These are phyloP conservation scores for Cystofilobasidium macerans DNA, from an alignment of 768 basidiomycete species.

Conservation along the genomic window DNA sequence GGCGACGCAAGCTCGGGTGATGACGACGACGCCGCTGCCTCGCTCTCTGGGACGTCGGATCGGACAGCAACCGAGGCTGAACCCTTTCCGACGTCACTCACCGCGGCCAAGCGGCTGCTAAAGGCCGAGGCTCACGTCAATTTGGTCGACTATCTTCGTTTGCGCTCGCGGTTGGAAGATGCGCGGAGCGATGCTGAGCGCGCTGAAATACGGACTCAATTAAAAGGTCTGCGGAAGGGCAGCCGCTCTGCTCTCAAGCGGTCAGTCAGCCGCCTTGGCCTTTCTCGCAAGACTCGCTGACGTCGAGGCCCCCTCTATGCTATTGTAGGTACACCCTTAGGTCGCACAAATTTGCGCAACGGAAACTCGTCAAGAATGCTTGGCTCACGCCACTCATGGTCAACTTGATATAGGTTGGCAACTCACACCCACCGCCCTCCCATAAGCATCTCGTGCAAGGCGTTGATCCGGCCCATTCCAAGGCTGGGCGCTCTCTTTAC, in stretches of 20 bases:
- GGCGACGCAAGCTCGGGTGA: not conserved
- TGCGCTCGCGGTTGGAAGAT: not conserved
- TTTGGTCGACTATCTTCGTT: not conserved
- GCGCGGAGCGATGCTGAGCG: not conserved
- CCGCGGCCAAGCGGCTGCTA: not conserved
- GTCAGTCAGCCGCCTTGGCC: not conserved
- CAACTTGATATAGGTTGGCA: not conserved
- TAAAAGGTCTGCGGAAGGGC: not conserved
- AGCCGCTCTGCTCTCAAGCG: not conserved
- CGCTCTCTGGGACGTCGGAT: not conserved
- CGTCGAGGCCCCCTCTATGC: too few species aligned
- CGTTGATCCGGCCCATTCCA: too few species aligned
- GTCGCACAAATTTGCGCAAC: not conserved
- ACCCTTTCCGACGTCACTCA: not conserved
- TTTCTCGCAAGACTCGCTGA: not conserved
- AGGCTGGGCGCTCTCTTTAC: too few species aligned
- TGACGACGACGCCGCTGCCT: not conserved
- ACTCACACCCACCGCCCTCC: too few species aligned
- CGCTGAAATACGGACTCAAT: not conserved
- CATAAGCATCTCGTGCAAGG: too few species aligned
- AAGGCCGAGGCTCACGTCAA: not conserved
- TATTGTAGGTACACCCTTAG: not conserved
- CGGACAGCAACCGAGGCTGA: not conserved
- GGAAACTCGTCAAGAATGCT: not conserved
- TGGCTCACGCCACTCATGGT: conserved; percentile 2